Evolutionary conservation across 352 stramenopile genomes (phyloP).

Genomic region (Aphanomyces cochlioides): DNA sequence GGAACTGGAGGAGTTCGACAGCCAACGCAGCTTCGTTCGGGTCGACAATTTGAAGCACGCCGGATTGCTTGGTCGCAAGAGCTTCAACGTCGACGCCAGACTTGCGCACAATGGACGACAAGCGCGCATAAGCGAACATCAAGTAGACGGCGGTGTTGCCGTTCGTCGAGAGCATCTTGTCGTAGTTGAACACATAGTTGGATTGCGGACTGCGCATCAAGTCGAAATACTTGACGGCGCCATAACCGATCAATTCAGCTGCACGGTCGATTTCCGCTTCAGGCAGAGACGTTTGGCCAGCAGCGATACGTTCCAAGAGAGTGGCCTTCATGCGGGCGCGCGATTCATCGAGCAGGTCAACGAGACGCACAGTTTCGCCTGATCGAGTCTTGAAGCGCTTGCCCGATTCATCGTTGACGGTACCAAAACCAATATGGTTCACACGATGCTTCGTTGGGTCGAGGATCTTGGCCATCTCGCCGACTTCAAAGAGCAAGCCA

Average conservation of each 20-base stretch:
- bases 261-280: constrained; percentile 91
- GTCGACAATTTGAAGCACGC: constrained; percentile 66
- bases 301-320: constrained; percentile 88
- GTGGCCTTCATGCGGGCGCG: constrained; percentile 93
- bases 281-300: constrained; percentile 83
- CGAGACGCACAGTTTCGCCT: constrained; percentile 96
- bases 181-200: constrained; percentile 99
- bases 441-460: constrained; percentile 78
- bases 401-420: constrained; percentile 81
- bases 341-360: constrained; percentile 98
- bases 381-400: constrained; percentile 98
- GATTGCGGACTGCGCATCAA: constrained; percentile 95
- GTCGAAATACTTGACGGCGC: constrained; percentile 99
- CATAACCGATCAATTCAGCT: constrained; percentile 96
- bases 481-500: constrained; percentile 78
- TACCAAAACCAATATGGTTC: constrained; percentile 82
- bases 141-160: constrained; percentile 99
- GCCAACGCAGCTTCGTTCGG: constrained; percentile 88
- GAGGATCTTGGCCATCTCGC: constrained; percentile 68
- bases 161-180: constrained; percentile 99
- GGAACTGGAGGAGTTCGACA: constrained; percentile 94
- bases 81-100: constrained; percentile 80
- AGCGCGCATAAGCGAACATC: constrained; percentile 97
- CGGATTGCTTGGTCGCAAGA: constrained; percentile 47
- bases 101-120: constrained; percentile 96